Conservation (phyloP, 176 grass and related monocot genomes). For the Hyparrhenia diplandra region DNA sequence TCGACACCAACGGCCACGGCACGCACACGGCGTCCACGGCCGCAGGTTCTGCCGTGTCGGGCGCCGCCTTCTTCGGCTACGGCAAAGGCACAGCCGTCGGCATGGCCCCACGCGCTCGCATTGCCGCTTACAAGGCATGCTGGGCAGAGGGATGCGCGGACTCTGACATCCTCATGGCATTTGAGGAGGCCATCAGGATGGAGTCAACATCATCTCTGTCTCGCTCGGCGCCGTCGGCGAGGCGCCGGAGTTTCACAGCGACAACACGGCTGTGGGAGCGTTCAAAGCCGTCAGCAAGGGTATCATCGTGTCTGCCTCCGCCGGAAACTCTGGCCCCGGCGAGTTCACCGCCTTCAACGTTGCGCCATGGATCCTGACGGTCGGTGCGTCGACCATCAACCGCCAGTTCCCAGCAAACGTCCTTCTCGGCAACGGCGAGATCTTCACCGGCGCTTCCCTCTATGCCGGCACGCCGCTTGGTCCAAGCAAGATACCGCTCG, state of each 20-base stretch:
- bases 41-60: neutral
- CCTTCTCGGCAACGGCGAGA: slow-evolving; percentile 33
- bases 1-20: no score
- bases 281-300: slow-evolving; percentile 38
- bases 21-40: no score
- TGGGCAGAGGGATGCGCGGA: neutral
- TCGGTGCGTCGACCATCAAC: slow-evolving; percentile 51
- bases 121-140: slow-evolving; percentile 39
- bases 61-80: slow-evolving; percentile 27
- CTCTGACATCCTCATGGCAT: slow-evolving; percentile 29
- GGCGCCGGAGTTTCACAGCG: neutral
- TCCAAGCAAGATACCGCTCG: neutral
- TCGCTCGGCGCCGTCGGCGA: slow-evolving; percentile 7
- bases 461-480: slow-evolving; percentile 20
- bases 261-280: slow-evolving; percentile 30
- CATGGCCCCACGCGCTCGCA: slow-evolving; percentile 24
- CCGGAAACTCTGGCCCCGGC: slow-evolving; percentile 30
- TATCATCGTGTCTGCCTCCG: slow-evolving; percentile 30
- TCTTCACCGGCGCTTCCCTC: slow-evolving; percentile 19
- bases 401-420: slow-evolving; percentile 32
- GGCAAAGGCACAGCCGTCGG: slow-evolving; percentile 21
- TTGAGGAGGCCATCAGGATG: slow-evolving; percentile 39
- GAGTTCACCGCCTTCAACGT: slow-evolving; percentile 23
- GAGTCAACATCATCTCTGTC: slow-evolving; percentile 31
- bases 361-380: slow-evolving; percentile 60